These are phyloP conservation scores for Xanthoconium stramineum DNA, from an alignment of 768 basidiomycete species.

Conservation along the genomic window DNA sequence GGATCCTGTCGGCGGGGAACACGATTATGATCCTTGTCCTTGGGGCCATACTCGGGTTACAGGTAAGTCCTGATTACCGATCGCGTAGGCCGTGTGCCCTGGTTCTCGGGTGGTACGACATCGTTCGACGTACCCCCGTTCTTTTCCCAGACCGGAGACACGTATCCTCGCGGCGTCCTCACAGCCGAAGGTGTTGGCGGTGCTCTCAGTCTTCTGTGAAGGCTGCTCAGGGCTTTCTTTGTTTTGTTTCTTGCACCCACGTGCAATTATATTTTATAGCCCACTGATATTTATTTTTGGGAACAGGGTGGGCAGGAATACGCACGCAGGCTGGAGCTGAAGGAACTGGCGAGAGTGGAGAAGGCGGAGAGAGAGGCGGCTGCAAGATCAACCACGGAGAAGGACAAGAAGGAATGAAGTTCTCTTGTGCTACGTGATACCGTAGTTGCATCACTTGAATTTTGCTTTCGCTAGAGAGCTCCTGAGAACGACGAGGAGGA, in stretches of 20 bases:
- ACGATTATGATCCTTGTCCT: slow-evolving; percentile 74
- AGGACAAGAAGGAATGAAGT: slow-evolving; percentile 31
- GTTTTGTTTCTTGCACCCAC: not conserved
- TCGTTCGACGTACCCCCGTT: not conserved
- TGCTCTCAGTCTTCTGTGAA: not conserved
- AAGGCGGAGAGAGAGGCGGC: slow-evolving; percentile 35
- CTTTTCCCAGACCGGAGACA: slow-evolving; percentile 9
- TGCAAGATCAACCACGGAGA: slow-evolving; percentile 15
- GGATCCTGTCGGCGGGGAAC: slow-evolving; percentile 82
- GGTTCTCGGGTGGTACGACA: slow-evolving; percentile 4
- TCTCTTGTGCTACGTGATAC: not conserved
- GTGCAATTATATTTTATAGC: slow-evolving; percentile 4
- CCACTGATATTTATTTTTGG: slow-evolving; percentile 12
- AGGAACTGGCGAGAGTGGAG: slow-evolving; percentile 37
- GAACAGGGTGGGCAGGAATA: slow-evolving; percentile 85
- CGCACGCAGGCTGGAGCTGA: slow-evolving; percentile 58
- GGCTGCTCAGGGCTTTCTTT: slow-evolving; percentile 8
- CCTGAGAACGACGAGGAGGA: slow-evolving; percentile 2
- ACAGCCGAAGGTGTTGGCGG: slow-evolving; percentile 11
- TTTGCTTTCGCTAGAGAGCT: not conserved
- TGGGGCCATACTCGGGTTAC: slow-evolving; percentile 61
- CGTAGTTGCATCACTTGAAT: slow-evolving; percentile 3
- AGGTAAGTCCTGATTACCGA: slow-evolving; percentile 47
- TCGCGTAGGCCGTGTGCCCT: not conserved
- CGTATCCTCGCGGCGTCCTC: slow-evolving; percentile 3